These are phyloP conservation scores for Ceratocystis colombiana DNA, from an alignment of 2,329 filamentous ascomycete genomes.

Conservation along the genomic window DNA sequence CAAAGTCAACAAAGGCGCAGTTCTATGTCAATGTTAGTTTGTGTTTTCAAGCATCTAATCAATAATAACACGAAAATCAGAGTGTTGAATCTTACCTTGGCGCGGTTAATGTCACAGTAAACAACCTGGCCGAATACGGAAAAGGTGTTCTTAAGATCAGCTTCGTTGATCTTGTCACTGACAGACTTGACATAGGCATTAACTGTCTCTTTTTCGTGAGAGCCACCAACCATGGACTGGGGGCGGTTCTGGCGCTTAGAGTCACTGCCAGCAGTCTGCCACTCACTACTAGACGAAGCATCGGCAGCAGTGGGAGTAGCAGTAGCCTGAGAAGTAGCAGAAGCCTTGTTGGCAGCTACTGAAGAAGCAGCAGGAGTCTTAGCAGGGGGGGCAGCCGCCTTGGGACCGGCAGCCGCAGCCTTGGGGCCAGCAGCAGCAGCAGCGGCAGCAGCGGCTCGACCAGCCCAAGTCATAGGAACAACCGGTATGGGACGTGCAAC, in stretches of 20 bases:
- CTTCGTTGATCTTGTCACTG: conserved; percentile 71
- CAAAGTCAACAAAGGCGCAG: conserved; percentile 94
- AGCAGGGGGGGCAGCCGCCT: conserved; percentile 40
- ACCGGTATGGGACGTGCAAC: conserved; percentile 40
- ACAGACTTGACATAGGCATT: conserved; percentile 95
- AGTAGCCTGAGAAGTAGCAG: conserved; percentile 32
- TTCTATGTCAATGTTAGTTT: conserved; percentile 48
- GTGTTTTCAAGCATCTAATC: not conserved
- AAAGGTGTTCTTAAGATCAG: conserved; percentile 60
- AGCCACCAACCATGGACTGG: conserved; percentile 51
- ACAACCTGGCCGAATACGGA: conserved; percentile 60
- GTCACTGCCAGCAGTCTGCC: conserved; percentile 80
- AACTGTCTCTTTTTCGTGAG: conserved; percentile 62
- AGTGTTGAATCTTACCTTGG: conserved; percentile 54
- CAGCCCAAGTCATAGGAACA: conserved; percentile 68
- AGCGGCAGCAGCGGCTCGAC: conserved; percentile 48
- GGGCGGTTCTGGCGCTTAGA: conserved; percentile 73
- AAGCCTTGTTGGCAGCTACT: conserved; percentile 33
- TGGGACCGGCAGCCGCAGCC: conserved; percentile 44
- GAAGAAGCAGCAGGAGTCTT: conserved; percentile 29
- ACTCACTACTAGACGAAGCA: conserved; percentile 48
- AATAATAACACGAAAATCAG: not conserved
- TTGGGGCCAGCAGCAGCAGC: conserved; percentile 29
- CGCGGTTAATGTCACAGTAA: conserved; percentile 67
- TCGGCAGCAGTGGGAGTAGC: conserved; percentile 35